Conservation (phyloP, 306 rosid genomes). For the Quercus variabilis region DNA sequence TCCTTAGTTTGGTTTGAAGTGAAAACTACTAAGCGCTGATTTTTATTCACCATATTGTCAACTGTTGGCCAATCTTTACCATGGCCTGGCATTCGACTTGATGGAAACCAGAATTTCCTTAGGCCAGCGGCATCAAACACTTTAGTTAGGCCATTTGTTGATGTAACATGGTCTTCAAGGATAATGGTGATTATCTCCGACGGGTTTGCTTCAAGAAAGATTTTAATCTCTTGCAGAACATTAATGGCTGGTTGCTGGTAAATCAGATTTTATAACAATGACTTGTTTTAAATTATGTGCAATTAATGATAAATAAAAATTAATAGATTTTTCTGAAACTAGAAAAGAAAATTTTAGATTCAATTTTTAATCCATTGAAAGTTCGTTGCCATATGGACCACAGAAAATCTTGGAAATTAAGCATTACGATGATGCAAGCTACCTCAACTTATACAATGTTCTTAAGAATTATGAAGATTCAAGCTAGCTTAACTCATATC, state of each 20-base stretch:
- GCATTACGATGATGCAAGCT: no score
- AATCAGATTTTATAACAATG: slow-evolving; percentile 13
- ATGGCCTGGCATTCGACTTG: slow-evolving; percentile 74
- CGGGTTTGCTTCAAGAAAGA: slow-evolving; percentile 71
- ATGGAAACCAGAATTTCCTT: slow-evolving; percentile 82
- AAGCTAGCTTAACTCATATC: no score
- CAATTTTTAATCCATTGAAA: no score
- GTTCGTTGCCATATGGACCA: no score
- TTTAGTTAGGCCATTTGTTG: slow-evolving; percentile 78
- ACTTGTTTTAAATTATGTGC: not conserved
- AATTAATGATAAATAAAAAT: not conserved
- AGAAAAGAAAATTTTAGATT: not conserved
- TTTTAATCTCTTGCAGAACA: slow-evolving; percentile 66
- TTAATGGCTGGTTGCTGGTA: slow-evolving; percentile 78
- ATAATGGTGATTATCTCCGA: slow-evolving; percentile 76
- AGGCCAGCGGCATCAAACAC: slow-evolving; percentile 92
- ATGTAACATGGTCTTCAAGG: slow-evolving; percentile 81
- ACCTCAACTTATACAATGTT: no score
- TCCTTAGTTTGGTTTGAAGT: slow-evolving; percentile 77
- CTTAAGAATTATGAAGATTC: no score
- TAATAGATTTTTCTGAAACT: not conserved
- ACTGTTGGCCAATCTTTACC: slow-evolving; percentile 87
- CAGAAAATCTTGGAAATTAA: no score
- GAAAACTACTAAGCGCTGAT: slow-evolving; percentile 80
- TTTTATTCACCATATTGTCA: slow-evolving; percentile 67